phyloP scores from a whole-genome alignment of 805 yeast genomes.

The Lachancea waltii region DNA sequence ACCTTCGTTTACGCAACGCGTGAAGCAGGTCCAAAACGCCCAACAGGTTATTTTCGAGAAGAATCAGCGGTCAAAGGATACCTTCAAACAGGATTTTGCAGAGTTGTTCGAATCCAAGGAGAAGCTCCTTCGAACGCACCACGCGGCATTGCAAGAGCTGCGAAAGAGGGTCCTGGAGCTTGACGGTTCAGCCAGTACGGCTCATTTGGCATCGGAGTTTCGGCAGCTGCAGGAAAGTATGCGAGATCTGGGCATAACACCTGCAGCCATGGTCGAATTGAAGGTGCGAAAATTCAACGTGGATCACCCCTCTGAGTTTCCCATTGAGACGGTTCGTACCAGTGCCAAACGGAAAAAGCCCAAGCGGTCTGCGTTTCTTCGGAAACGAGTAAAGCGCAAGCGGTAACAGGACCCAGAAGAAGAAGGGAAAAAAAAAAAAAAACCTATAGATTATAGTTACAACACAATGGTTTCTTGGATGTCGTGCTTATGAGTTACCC shows the following conservation, averaged over 20 bases:
- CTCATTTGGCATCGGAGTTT: slow-evolving; percentile 1
- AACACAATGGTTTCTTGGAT: background rate
- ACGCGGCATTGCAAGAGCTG: slow-evolving; percentile 2
- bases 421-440: background rate
- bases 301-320: slow-evolving; percentile 6
- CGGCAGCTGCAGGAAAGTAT: slow-evolving; percentile 1
- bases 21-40: slow-evolving; percentile 4
- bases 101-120: slow-evolving; percentile 6
- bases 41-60: slow-evolving; percentile 6
- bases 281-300: slow-evolving; percentile 4
- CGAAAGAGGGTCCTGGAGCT: background rate
- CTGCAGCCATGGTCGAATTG: slow-evolving; percentile 3
- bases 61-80: slow-evolving; percentile 1
- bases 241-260: slow-evolving; percentile 4
- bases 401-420: background rate
- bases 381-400: slow-evolving; percentile 2
- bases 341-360: slow-evolving; percentile 4
- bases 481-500: slow-evolving; percentile 2
- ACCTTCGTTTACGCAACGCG: background rate
- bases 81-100: slow-evolving; percentile 1
- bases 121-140: slow-evolving; percentile 5
- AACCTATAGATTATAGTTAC: slow-evolving; percentile 2
- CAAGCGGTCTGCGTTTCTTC: background rate
- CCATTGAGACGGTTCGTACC: slow-evolving; percentile 4
- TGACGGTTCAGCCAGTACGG: background rate